Base-by-base conservation (phyloP, 495 filamentous ascomycete species). In the Hypoxylon cercidicola region DNA sequence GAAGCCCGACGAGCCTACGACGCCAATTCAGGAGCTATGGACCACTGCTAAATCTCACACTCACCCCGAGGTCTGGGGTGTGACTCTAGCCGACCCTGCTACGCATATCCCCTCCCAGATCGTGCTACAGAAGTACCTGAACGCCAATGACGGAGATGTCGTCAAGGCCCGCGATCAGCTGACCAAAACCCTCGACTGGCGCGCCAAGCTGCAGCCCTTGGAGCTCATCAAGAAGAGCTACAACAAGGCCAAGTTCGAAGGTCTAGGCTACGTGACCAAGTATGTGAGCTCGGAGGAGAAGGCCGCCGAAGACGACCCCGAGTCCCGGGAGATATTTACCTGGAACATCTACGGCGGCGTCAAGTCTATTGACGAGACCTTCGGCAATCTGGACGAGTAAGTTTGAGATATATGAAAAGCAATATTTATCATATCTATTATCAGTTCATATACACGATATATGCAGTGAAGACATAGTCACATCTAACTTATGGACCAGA, bases 261-360 rank as follows among this genome's bases (percentile, higher is more conserved):
- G 77, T 19, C 66, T 88, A 48, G 86, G 84, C 9, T 87, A 79
- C 68, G 83, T 86, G 15, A 85, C 84, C 6, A 77, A 68, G 18
- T 80, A 85, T 40, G n/a, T 30, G 2, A 57, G 60, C 15, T 37
- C 49, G 11, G 72, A 70, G 0, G 76, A 73, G 49, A 68, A 66
- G 21, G 70, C 59, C 11, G 39, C 51, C 20, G 60, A 62, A 11
- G 55, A 58, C 13, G 64, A 77, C 32, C 71, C 78, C 18, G 82
- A 82, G 28, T 72, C 74, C 13, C 78, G 74, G 48, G 87, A 87
- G 74, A 80, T 84, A 47, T 82, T 87, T 12, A 93, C 90, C 15
- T 96, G 92, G 89, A 95, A 96, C 68, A 86, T 95, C 69, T 97
- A 97, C 74, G 93, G 93, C 2, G 83, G 82, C 15, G 89, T 89